phyloP scores from a whole-genome alignment of 169 alveolate genomes.

The Plasmodium malariae region DNA sequence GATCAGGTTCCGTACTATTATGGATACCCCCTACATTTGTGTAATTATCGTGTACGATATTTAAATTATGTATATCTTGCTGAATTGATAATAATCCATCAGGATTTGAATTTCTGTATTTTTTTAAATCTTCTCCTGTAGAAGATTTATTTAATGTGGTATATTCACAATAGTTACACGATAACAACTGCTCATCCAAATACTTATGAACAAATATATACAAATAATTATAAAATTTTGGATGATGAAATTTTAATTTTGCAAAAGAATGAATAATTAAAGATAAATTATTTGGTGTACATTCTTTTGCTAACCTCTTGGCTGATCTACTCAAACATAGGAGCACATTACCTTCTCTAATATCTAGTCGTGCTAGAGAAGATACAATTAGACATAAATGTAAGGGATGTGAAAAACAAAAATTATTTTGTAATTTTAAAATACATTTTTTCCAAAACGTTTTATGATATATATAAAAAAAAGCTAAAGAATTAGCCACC shows the following conservation, averaged over 20 bases:
- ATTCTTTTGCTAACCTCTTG: constrained; percentile 77
- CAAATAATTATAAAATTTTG: constrained; percentile 61
- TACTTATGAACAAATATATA: constrained; percentile 62
- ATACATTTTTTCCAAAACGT: constrained; percentile 74
- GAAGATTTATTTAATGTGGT: too few species aligned
- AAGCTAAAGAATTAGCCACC: constrained; percentile 82
- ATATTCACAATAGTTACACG: not conserved
- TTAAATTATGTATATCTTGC: too few species aligned
- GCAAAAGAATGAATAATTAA: constrained; percentile 84
- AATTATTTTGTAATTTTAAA: constrained; percentile 81
- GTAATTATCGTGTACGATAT: too few species aligned
- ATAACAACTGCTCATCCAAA: constrained; percentile 31
- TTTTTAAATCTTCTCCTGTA: too few species aligned
- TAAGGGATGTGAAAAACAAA: constrained; percentile 74
- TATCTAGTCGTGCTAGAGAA: constrained; percentile 84
- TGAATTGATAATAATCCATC: too few species aligned
- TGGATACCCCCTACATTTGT: too few species aligned
- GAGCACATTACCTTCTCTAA: constrained; percentile 81
- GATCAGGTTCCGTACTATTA: too few species aligned
- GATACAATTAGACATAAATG: constrained; percentile 83
- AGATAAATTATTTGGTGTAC: constrained; percentile 80
- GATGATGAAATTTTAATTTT: constrained; percentile 81
- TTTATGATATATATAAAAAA: constrained; percentile 85
- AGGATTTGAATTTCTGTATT: too few species aligned
- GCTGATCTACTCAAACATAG: constrained; percentile 76